phyloP scores from a whole-genome alignment of 108 stramenopile species.

The Cylindrotheca fusiformis region DNA sequence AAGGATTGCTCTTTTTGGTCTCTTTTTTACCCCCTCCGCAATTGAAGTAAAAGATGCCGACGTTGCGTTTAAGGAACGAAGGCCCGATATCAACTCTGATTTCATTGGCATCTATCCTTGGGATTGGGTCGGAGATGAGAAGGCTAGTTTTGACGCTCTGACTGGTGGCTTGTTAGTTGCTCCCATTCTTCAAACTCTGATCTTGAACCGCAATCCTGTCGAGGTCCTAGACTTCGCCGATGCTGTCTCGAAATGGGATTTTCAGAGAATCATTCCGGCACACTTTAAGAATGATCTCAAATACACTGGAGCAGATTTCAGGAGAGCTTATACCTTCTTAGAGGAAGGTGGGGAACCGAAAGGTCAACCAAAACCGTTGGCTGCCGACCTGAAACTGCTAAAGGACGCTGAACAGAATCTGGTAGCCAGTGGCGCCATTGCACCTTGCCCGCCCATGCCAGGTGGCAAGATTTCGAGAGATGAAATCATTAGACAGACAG shows the following conservation, averaged over 20 bases:
- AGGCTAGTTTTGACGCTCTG: conserved; percentile 76
- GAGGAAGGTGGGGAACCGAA: conserved; percentile 71
- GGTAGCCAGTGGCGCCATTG: conserved; percentile 77
- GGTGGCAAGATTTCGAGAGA: conserved; percentile 68
- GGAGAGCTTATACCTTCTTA: conserved; percentile 84
- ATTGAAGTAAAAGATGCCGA: conserved; percentile 75
- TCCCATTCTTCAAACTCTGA: conserved; percentile 90
- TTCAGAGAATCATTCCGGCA: conserved; percentile 86
- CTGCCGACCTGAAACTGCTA: conserved; percentile 74
- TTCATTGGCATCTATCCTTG: conserved; percentile 86
- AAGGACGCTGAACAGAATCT: conserved; percentile 74
- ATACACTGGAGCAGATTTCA: conserved; percentile 78
- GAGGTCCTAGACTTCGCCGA: conserved; percentile 87
- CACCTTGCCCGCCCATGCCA: conserved; percentile 62
- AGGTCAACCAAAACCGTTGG: conserved; percentile 78
- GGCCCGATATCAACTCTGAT: conserved; percentile 79
- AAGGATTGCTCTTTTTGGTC: conserved; percentile 82
- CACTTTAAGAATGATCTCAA: conserved; percentile 88
- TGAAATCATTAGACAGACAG: conserved; percentile 67
- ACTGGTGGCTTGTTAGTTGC: conserved; percentile 83
- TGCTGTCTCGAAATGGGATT: conserved; percentile 74
- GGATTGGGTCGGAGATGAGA: conserved; percentile 85
- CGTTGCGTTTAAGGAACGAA: conserved; percentile 66
- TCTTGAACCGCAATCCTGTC: conserved; percentile 84
- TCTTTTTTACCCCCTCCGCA: conserved; percentile 85